Conservation (phyloP, 129 eudicot species). For the Ambrosia trifida region DNA sequence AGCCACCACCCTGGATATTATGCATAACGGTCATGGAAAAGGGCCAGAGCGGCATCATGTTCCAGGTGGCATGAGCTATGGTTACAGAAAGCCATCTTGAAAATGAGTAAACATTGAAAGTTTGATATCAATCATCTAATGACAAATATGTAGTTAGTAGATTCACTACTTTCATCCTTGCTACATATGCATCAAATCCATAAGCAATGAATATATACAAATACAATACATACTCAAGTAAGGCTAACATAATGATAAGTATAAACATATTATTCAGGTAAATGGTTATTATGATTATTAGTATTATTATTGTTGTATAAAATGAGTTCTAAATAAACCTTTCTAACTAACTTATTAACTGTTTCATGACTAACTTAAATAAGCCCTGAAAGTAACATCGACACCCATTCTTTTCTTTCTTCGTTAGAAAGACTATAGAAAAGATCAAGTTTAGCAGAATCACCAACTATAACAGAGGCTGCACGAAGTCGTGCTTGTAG, state of each 20-base stretch:
- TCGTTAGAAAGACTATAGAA: conserved; percentile 47
- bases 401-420: conserved; percentile 52
- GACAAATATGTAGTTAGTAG: conserved; percentile 15
- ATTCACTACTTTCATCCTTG: background rate
- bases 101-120: conserved; percentile 28
- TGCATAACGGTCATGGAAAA: conserved; percentile 15
- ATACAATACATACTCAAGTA: background rate
- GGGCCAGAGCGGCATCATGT: no score
- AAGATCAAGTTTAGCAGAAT: conserved; percentile 50
- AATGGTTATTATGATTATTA: background rate
- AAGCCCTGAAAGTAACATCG: conserved; percentile 47
- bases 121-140: conserved; percentile 5
- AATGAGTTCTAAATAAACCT: conserved; percentile 15
- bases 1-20: background rate
- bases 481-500: conserved; percentile 45
- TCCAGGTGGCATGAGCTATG: no score
- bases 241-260: background rate
- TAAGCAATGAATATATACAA: conserved; percentile 28
- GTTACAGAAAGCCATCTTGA: conserved; percentile 33
- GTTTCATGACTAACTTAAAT: conserved; percentile 23
- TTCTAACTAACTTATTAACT: conserved; percentile 11
- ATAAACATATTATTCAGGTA: background rate
- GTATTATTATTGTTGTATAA: background rate
- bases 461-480: conserved; percentile 41
- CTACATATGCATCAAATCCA: conserved; percentile 25